Evolutionary conservation across 2,329 filamentous ascomycete species (phyloP), one percentile per base, ranked within the genome.

Genomic region (Microcyclosporella mali): DNA sequence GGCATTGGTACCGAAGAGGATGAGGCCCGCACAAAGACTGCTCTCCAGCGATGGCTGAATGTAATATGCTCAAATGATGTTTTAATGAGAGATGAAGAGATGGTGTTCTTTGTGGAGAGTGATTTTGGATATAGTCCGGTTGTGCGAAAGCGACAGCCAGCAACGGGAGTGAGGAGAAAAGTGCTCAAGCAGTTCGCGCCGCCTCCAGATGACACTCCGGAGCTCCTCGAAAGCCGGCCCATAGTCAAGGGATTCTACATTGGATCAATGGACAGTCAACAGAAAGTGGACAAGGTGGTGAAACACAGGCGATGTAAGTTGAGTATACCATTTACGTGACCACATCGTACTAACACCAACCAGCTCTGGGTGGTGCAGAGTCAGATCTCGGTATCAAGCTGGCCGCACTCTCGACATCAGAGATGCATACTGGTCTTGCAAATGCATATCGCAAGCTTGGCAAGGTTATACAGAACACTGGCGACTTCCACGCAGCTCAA

Each of bases 51-150:
- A 62, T 98, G 92, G 92, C 75, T 98, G 57, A 95, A 94, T 65
- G 85, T 86, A 46, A 84, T 98, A 15, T 94, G 92, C 69, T 79
- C 79, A 58, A 97, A 92, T 56, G 89, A 97, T 28, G 82, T 94
- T 1, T 77, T 98, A 6, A 94, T 95, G 73, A 81, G 85, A 49
- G 92, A 98, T 62, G 90, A 97, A 50, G 92, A 98, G 68, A 90
- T 97, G 81, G 81, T 95, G 4, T 82, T 97, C 47, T 98, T 98
- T 58, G 88, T 98, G n/a, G 92, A 98, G 68, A 95, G 88, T 62
- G 92, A 98, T 65, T 97, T 95, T 65, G 92, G 92, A 31, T 98
- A 98, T 67, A 95, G 88, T 59, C 92, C 92, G 1, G 85, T 97
- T 60, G 83, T 95, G 35, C 84, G 90, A 65, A 88, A 88, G 75